A percentile compares a stretch with the other conserved stretches of the same genome.
Evolutionary conservation across 208 protist species (phyloP).

Genomic region (Entamoeba invadens): DNA sequence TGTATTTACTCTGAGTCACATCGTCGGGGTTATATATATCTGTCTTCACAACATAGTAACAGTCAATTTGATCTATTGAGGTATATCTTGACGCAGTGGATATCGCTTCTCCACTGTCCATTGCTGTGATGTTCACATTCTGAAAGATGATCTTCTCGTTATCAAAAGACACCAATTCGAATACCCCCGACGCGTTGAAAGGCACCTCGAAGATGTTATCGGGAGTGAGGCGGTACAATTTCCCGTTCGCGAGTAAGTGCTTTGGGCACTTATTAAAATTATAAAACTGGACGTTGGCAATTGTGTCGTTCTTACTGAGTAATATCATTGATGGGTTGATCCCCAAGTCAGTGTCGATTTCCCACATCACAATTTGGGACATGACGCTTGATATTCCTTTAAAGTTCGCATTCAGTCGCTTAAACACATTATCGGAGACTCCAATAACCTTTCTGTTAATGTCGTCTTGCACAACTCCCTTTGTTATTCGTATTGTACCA

Average conservation of each 20-base stretch:
- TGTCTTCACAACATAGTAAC: not conserved
- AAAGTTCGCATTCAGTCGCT: not conserved
- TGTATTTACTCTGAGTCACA: not conserved
- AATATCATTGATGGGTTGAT: not conserved
- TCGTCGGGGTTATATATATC: not conserved
- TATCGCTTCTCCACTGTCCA: not conserved
- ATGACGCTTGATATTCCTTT: not conserved
- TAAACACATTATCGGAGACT: not conserved
- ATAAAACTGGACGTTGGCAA: not conserved
- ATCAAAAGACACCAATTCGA: not conserved
- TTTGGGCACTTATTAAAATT: not conserved
- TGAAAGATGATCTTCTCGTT: not conserved
- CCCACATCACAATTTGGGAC: not conserved
- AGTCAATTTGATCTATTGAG: not conserved
- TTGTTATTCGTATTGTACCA: not conserved
- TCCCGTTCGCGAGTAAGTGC: too few species aligned
- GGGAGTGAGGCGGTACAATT: not conserved
- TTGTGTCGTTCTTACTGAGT: not conserved
- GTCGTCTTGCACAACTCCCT: not conserved
- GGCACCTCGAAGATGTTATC: not conserved
- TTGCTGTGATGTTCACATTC: not conserved
- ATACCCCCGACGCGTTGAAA: too few species aligned
- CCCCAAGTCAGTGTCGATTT: not conserved
- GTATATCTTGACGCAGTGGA: not conserved
- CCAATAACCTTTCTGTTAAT: not conserved